Evolutionary conservation across 78 protist species (phyloP).

Genomic region (Capsaspora owczarzaki): DNA sequence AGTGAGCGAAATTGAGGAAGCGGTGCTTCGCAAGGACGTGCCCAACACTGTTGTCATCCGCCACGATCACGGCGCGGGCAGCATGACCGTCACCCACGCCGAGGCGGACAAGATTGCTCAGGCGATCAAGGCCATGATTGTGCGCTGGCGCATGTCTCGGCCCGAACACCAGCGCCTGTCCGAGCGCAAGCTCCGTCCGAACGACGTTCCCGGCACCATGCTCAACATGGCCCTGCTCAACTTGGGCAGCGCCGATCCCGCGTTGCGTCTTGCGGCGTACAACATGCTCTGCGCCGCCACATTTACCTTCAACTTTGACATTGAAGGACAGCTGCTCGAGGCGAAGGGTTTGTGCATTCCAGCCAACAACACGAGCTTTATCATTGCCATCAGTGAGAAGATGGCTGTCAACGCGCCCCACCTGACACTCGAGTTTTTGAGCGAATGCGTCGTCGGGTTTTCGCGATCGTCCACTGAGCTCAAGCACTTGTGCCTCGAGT

Average conservation of each 20-base stretch:
- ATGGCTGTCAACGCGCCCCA: conserved; percentile 30
- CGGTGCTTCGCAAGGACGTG: too few species aligned
- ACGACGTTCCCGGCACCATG: conserved; percentile 59
- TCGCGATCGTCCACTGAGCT: conserved; percentile 20
- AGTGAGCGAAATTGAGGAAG: too few species aligned
- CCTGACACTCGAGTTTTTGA: conserved; percentile 47
- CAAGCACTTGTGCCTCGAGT: conserved; percentile 52
- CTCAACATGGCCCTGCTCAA: conserved; percentile 64
- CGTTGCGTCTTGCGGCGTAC: conserved; percentile 50
- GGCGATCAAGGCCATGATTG: not conserved
- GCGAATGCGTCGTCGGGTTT: conserved; percentile 32
- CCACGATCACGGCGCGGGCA: too few species aligned
- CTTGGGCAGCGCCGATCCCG: conserved; percentile 31
- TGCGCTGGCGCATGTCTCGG: not conserved
- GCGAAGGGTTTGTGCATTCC: conserved; percentile 57
- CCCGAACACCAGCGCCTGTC: conserved; percentile 27
- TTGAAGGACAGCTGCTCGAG: conserved; percentile 28
- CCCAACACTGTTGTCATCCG: too few species aligned
- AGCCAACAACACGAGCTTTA: conserved; percentile 33
- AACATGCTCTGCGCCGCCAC: conserved; percentile 42
- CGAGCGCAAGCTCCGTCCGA: conserved; percentile 30
- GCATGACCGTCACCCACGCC: too few species aligned
- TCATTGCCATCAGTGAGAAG: conserved; percentile 31
- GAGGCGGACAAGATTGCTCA: too few species aligned
- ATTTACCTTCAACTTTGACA: conserved; percentile 35